Conservation (phyloP, 352 stramenopile species). For the Phytopythium oedochilum region DNA sequence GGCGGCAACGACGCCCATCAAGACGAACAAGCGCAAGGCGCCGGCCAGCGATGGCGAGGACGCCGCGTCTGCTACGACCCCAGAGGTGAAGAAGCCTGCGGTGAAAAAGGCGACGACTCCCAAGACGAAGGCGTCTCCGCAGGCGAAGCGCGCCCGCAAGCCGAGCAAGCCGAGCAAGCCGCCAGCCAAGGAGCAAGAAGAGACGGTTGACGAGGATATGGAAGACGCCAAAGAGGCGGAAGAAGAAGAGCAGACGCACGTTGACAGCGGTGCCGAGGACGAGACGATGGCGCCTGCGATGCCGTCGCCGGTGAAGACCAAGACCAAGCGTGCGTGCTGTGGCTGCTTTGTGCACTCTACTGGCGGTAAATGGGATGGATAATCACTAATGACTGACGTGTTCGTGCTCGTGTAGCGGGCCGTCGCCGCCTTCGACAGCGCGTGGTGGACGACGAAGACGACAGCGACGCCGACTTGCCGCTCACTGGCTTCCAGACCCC, state of each 20-base stretch:
- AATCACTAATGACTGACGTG: background rate
- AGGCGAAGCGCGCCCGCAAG: background rate
- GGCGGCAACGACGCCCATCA: slow-evolving; percentile 13
- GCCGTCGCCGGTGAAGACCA: slow-evolving; percentile 14
- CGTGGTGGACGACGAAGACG: slow-evolving; percentile 50
- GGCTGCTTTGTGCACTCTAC: background rate
- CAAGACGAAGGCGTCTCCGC: background rate
- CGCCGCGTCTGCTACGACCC: background rate
- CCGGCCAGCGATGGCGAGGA: slow-evolving; percentile 4
- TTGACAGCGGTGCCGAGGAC: background rate
- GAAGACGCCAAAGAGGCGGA: slow-evolving; percentile 21
- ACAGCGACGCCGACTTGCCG: slow-evolving; percentile 32
- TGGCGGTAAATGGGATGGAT: background rate
- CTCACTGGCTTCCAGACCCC: slow-evolving; percentile 7
- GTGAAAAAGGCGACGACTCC: background rate
- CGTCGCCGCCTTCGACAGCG: slow-evolving; percentile 59
- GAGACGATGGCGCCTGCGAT: background rate
- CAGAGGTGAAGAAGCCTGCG: background rate
- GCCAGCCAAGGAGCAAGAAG: slow-evolving; percentile 19
- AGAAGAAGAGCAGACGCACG: slow-evolving; percentile 15
- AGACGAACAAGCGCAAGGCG: slow-evolving; percentile 29
- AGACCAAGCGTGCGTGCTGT: slow-evolving; percentile 35
- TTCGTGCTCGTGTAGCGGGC: slow-evolving; percentile 24
- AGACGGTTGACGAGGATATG: slow-evolving; percentile 7
- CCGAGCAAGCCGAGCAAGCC: background rate